Evolutionary conservation across 768 basidiomycete genomes (phyloP).

Genomic region (Boletus tomentosulus): DNA sequence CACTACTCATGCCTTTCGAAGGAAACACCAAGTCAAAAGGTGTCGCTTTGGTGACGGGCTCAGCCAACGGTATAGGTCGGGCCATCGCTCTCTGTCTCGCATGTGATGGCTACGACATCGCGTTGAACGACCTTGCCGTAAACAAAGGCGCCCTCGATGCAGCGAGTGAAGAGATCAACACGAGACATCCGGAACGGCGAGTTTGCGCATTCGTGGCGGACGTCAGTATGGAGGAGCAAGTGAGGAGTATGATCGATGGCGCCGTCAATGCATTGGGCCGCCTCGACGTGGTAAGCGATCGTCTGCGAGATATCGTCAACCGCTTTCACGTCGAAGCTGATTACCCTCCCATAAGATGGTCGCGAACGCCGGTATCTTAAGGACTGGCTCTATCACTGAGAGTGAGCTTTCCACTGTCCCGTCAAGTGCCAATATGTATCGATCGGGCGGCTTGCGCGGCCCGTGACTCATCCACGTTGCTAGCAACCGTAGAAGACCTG

Average conservation of each 20-base stretch:
- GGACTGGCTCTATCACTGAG: slow-evolving; percentile 4
- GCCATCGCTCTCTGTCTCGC: slow-evolving; percentile 35
- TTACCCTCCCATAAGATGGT: slow-evolving; percentile 12
- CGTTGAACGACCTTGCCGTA: slow-evolving; percentile 31
- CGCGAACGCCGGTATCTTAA: slow-evolving; percentile 17
- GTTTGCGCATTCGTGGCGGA: slow-evolving; percentile 18
- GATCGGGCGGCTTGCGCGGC: not conserved
- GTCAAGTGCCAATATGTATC: not conserved
- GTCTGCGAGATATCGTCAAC: not conserved
- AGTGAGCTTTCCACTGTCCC: not conserved
- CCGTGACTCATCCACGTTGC: not conserved
- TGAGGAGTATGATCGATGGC: slow-evolving; percentile 29
- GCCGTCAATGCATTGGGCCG: slow-evolving; percentile 24
- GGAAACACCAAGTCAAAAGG: slow-evolving; percentile 18
- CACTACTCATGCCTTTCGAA: slow-evolving; percentile 6
- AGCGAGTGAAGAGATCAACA: slow-evolving; percentile 12
- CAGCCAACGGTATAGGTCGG: slow-evolving; percentile 32
- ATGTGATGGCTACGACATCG: slow-evolving; percentile 34
- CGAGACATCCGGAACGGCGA: slow-evolving; percentile 4
- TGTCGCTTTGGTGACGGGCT: slow-evolving; percentile 30
- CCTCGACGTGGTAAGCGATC: slow-evolving; percentile 32
- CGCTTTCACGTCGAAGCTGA: not conserved
- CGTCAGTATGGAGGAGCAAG: slow-evolving; percentile 28
- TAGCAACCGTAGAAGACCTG: slow-evolving; percentile 33
- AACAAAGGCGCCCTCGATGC: slow-evolving; percentile 17